Evolutionary conservation across 768 basidiomycete species (phyloP).

Genomic region (Pulveroboletus ravenelii): DNA sequence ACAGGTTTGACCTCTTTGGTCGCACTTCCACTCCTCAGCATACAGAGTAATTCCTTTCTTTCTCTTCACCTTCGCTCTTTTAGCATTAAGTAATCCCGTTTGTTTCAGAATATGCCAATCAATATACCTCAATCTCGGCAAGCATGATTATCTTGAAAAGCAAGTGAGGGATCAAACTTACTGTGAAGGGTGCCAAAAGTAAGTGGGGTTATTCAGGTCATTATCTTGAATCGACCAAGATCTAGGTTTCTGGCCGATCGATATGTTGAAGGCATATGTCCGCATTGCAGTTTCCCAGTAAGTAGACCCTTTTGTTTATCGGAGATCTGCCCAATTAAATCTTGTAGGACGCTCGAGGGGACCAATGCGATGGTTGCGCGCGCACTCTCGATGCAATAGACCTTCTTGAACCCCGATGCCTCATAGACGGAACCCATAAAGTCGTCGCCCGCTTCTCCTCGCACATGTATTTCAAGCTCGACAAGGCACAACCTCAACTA

Average conservation of each 20-base stretch:
- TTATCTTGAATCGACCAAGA: conserved; percentile 7
- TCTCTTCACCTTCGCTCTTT: not conserved
- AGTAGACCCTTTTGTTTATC: conserved; percentile 14
- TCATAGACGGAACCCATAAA: conserved; percentile 74
- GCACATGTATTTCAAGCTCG: conserved; percentile 90
- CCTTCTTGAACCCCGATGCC: conserved; percentile 90
- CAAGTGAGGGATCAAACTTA: conserved; percentile 92
- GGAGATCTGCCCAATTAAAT: not conserved
- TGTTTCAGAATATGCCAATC: conserved; percentile 76
- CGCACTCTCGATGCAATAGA: conserved; percentile 92
- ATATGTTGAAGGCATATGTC: conserved; percentile 97
- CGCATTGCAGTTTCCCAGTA: conserved; percentile 84
- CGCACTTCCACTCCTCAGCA: conserved; percentile 89
- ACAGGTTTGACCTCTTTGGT: conserved; percentile 92
- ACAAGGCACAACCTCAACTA: conserved; percentile 72
- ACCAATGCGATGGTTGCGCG: conserved; percentile 94
- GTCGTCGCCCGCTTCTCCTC: conserved; percentile 73
- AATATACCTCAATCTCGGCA: conserved; percentile 79
- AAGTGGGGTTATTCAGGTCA: conserved; percentile 14
- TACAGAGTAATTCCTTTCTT: conserved; percentile 58
- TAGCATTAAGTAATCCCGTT: not conserved
- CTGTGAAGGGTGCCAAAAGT: conserved; percentile 89
- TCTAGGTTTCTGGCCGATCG: conserved; percentile 90
- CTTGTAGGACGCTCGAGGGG: conserved; percentile 86
- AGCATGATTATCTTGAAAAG: conserved; percentile 71